phyloP scores from a whole-genome alignment of 768 basidiomycete species.

The Lactarius trivialis region DNA sequence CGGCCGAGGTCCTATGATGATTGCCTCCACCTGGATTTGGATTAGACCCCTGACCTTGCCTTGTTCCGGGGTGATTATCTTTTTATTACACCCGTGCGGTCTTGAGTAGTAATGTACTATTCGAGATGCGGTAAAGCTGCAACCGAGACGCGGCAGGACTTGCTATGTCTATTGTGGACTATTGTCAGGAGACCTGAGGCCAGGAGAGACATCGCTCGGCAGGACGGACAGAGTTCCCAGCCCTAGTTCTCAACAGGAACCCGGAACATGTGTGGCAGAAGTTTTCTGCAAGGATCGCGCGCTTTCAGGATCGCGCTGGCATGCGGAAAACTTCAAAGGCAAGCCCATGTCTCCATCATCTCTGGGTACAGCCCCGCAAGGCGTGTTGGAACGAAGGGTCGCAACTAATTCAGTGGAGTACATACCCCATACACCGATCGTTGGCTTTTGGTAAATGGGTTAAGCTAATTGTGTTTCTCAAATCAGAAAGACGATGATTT shows the following conservation, averaged over 20 bases:
- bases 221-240: not conserved
- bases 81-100: not conserved
- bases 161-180: slow-evolving; percentile 1
- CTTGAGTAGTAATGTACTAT: not conserved
- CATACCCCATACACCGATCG: slow-evolving; percentile 1
- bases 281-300: not conserved
- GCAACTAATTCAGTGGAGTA: not conserved
- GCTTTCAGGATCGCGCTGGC: not conserved
- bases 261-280: not conserved
- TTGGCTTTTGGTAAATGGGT: not conserved
- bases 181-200: slow-evolving; percentile 8
- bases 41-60: not conserved
- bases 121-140: not conserved
- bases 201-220: not conserved
- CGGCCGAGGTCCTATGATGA: not conserved
- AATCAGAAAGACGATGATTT: not conserved
- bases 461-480: slow-evolving; percentile 10
- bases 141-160: not conserved
- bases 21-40: not conserved
- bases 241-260: not conserved
- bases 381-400: not conserved
- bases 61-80: slow-evolving; percentile 5
- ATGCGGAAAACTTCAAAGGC: not conserved
- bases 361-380: not conserved
- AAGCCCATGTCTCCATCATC: not conserved